These are phyloP conservation scores for Alternaria longipes DNA, from an alignment of 2,329 filamentous ascomycete species.

Conservation along the genomic window DNA sequence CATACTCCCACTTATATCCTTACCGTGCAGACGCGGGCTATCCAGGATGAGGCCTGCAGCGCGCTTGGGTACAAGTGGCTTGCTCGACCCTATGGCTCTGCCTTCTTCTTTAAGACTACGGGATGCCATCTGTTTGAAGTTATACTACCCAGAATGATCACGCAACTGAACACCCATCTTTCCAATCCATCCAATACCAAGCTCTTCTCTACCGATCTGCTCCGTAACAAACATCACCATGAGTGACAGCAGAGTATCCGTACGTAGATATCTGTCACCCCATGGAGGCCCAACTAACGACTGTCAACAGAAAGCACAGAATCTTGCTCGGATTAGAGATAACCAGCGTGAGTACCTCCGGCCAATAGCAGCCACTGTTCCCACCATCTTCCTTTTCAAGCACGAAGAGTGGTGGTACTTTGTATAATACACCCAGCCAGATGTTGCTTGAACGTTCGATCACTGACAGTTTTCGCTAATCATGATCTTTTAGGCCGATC, in stretches of 20 bases:
- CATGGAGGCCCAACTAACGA: conserved; percentile 12
- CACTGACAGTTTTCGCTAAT: conserved; percentile 16
- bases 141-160: conserved; percentile 34
- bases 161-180: conserved; percentile 23
- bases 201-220: conserved; percentile 14
- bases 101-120: conserved; percentile 37
- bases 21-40: conserved; percentile 29
- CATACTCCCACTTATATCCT: conserved; percentile 26
- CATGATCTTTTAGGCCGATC: conserved; percentile 62
- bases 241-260: conserved; percentile 40
- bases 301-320: conserved; percentile 46
- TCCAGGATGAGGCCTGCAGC: conserved; percentile 28
- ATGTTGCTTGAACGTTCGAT: background rate
- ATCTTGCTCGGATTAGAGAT: conserved; percentile 72
- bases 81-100: conserved; percentile 22
- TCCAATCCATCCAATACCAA: conserved; percentile 21
- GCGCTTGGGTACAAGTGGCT: conserved; percentile 34
- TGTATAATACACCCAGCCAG: background rate
- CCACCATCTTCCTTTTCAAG: background rate
- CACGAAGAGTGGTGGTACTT: background rate
- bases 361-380: background rate
- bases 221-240: conserved; percentile 32
- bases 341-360: conserved; percentile 65
- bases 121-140: conserved; percentile 30
- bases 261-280: conserved; percentile 11